Conservation (phyloP, 2,329 filamentous ascomycete genomes). For the Pestalotiopsis sp. region DNA sequence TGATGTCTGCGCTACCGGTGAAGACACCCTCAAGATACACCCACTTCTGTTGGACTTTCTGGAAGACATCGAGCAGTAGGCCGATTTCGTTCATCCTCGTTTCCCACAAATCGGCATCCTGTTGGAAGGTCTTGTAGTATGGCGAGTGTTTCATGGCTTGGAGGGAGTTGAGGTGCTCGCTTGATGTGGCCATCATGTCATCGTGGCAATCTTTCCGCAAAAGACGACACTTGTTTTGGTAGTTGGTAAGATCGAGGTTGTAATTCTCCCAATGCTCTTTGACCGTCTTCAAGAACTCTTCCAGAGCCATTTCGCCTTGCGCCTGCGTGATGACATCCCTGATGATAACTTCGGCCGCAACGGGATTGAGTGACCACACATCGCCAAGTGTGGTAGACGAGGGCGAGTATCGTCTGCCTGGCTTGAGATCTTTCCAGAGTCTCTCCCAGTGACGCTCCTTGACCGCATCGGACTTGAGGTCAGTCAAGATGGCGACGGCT, state of each 20-base stretch:
- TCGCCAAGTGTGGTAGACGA: constrained; percentile 96
- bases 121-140: constrained; percentile 99
- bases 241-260: constrained; percentile 89
- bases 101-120: constrained; percentile 95
- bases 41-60: constrained; percentile 99
- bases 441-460: constrained; percentile 96
- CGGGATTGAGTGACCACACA: constrained; percentile 95
- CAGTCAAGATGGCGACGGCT: constrained; percentile 83
- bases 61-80: constrained; percentile 98
- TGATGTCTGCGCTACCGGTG: constrained; percentile 98
- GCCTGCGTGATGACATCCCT: constrained; percentile 93
- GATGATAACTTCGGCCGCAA: constrained; percentile 84
- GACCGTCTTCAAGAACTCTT: constrained; percentile 96
- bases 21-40: constrained; percentile 99
- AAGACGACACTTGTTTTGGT: constrained; percentile 96
- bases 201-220: constrained; percentile 86
- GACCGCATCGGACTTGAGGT: constrained; percentile 95
- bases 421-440: constrained; percentile 94
- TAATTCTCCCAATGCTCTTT: constrained; percentile 98
- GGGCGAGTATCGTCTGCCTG: constrained; percentile 90
- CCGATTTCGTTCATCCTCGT: constrained; percentile 97
- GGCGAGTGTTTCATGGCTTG: constrained; percentile 99
- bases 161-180: constrained; percentile 94
- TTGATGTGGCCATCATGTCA: constrained; percentile 96
- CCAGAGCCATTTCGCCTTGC: constrained; percentile 95